A percentile compares a stretch with the other conserved stretches of the same genome.
Conservation (phyloP, 176 grass and related monocot genomes). For the Puya raimondii region DNA sequence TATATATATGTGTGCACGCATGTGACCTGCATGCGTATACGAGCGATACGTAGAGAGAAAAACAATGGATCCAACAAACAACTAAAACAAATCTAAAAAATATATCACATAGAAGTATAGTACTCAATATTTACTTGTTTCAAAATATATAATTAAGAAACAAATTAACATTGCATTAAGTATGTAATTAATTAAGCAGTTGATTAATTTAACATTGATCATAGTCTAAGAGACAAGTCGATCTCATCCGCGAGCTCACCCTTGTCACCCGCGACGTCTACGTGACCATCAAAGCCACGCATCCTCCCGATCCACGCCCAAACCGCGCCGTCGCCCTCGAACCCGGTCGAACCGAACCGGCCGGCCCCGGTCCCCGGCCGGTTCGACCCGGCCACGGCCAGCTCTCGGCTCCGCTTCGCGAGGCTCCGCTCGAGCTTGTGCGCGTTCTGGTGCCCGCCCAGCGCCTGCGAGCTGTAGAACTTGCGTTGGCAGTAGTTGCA, state of each 20-base stretch:
- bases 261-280: neutral
- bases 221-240: conserved; percentile 17
- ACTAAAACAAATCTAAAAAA: too few species aligned
- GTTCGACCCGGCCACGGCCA: neutral
- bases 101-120: too few species aligned
- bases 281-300: neutral
- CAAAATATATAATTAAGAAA: too few species aligned
- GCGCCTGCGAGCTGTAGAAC: conserved; percentile 32
- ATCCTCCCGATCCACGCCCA: neutral
- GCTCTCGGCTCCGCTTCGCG: conserved; percentile 20
- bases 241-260: conserved; percentile 5
- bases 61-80: too few species aligned
- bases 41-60: too few species aligned
- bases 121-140: too few species aligned
- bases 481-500: conserved; percentile 33
- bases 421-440: conserved; percentile 34
- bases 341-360: neutral
- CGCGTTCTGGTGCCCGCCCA: conserved; percentile 35
- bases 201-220: neutral
- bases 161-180: too few species aligned
- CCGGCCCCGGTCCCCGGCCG: neutral
- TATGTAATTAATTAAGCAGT: too few species aligned
- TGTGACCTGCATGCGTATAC: too few species aligned
- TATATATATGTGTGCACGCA: too few species aligned
- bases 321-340: neutral